Base-by-base conservation (phyloP, 495 filamentous ascomycete species). In the Pyrenopolyporus hunteri region DNA sequence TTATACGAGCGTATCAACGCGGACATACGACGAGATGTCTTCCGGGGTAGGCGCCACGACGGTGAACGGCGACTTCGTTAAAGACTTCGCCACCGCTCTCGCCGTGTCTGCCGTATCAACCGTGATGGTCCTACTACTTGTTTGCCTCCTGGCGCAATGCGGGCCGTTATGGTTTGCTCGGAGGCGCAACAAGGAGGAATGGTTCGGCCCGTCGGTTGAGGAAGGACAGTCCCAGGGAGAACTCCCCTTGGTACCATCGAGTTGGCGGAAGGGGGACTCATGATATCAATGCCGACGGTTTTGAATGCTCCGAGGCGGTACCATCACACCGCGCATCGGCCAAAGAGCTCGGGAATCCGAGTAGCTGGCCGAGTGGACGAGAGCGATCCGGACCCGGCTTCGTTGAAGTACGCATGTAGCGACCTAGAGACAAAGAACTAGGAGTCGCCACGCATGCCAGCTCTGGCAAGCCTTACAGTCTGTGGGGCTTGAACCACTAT, bases 101-200 rank as follows among this genome's bases (percentile, higher is more conserved):
- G 65, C 50, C 1, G 59, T 70, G 10, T 65, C 29, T 16, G 39
- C 25, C 7, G 61, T 48, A 1, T 46, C 36, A 5, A 68, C 65
- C 2, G 33, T 66, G 9, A 50, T 59, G 0, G 25, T 54, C 11
- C 29, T 63, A 4, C 50, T 56, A 2, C 6, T 70, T 14, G 17
- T 70, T 17, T 70, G 68, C 19, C 52, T 63, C 11, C 16, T 59
- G 3, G 61, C 68, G 13, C 68, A 63, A 22, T 70, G 49, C 7
- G 68, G 64, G 0, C 64, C 68, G 31, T 47, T 58, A 2, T 16
- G 68, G 37, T 70, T 45, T 28, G 43, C 60, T 4, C 42, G 42
- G 14, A n/a, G 47, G 5, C 35, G 39, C n/a, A 51, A 58, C 28
- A 60, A 44, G 17, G 68, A 70, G n/a, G 26, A 37, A 7, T 70